These are phyloP conservation scores for Gnaphalium uliginosum DNA, from an alignment of 129 eudicot species.

Conservation along the genomic window DNA sequence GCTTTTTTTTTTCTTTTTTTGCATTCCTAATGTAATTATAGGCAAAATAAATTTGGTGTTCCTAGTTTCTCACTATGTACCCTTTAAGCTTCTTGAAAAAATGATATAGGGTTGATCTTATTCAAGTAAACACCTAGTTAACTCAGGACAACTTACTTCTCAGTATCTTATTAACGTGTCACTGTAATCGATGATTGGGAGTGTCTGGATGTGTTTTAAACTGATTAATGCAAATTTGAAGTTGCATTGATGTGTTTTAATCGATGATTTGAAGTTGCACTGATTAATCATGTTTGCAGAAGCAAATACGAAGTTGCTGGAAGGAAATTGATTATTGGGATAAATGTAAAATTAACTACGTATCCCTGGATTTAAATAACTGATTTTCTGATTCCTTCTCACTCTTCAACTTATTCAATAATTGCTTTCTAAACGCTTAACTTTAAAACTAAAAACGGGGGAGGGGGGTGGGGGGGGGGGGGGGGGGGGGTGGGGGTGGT, in stretches of 20 bases:
- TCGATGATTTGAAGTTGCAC: not conserved
- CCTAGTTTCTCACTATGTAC: slow-evolving; percentile 13
- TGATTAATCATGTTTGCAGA: not conserved
- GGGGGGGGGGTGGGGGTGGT: no score
- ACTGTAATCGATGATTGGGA: not conserved
- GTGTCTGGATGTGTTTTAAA: slow-evolving; percentile 6
- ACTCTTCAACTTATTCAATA: slow-evolving; percentile 12
- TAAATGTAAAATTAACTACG: not conserved
- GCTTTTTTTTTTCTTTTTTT: not conserved
- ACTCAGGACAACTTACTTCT: not conserved
- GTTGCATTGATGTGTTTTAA: slow-evolving; percentile 6
- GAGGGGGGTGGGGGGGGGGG: no score
- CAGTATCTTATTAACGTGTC: not conserved
- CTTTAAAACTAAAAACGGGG: no score
- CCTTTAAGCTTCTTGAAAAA: not conserved
- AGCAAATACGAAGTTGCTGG: slow-evolving; percentile 10
- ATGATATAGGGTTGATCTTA: not conserved
- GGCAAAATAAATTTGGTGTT: not conserved
- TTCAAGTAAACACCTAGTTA: not conserved
- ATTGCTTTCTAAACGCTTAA: not conserved
- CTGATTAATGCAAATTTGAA: not conserved
- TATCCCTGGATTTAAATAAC: not conserved
- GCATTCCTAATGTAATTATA: not conserved
- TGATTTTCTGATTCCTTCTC: not conserved
- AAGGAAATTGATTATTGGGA: slow-evolving; percentile 5